phyloP scores from a whole-genome alignment of 495 filamentous ascomycete species.

The Corynascus novoguineensis region DNA sequence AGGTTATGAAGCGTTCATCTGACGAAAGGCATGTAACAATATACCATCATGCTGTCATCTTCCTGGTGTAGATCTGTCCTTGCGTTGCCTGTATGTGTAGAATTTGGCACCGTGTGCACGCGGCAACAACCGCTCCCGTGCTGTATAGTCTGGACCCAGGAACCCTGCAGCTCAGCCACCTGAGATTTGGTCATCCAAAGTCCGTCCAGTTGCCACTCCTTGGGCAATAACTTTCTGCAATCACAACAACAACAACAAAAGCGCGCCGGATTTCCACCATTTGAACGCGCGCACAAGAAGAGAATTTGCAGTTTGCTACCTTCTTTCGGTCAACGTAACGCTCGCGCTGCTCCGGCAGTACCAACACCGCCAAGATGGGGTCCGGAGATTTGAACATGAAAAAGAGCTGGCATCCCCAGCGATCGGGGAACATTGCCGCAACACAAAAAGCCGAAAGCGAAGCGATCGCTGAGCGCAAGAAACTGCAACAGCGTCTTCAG shows the following conservation, averaged over 20 bases:
- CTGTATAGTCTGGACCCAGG: neutral
- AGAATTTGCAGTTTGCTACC: neutral
- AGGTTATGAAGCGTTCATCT: too few species aligned
- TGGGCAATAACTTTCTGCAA: neutral
- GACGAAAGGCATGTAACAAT: too few species aligned
- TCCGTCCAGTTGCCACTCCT: constrained; percentile 9
- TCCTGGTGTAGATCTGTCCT: too few species aligned
- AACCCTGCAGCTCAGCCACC: neutral
- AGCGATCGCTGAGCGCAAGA: constrained; percentile 92
- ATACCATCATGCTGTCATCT: too few species aligned
- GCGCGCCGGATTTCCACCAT: neutral
- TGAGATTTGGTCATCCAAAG: constrained; percentile 9
- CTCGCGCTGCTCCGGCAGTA: constrained; percentile 14
- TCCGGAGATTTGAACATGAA: constrained; percentile 84
- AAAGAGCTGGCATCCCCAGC: constrained; percentile 81
- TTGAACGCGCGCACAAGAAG: neutral
- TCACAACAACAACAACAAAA: neutral
- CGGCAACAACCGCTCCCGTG: too few species aligned
- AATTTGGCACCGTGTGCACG: too few species aligned
- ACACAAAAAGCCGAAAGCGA: constrained; percentile 61
- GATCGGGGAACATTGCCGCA: constrained; percentile 33
- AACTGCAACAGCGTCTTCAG: constrained; percentile 74
- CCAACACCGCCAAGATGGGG: constrained; percentile 59
- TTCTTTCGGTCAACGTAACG: neutral
- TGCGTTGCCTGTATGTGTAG: too few species aligned